Base-by-base conservation (phyloP, 345 rosid genomes). In the Murraya paniculata region DNA sequence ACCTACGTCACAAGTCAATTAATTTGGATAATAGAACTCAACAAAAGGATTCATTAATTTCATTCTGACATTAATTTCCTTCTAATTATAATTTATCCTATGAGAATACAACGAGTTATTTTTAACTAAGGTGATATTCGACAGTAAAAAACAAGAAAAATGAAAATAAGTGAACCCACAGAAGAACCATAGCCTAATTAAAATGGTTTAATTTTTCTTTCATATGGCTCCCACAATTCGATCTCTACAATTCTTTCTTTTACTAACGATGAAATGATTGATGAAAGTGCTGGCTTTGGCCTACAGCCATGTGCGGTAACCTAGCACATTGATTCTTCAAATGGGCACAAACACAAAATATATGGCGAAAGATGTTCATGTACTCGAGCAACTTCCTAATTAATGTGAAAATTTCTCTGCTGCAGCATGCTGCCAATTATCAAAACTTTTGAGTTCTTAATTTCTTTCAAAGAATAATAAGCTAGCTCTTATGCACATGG, bases 401-500 rank as follows among this genome's bases (percentile, higher is more conserved):
- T 30, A 73, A 71, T 21, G 8, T 28, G 72, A 71, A 75, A 35
- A 75, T 81, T 75, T 80, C 18, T 35, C 67, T 6, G 5, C 28
- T 62, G 27, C 61, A 9, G 57, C 57, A 53, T 53, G 57, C 7
- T 36, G 71, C 25, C 71, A 25, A 68, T 25, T n/a, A 19, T 10
- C 66, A 80, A 57, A 70, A 16, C 13, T 22, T 66, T 73, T 10
- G 27, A 68, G 59, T 73, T 35, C 53, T 71, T 53, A 4, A 53
- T 53, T 68, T 74, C 58, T 19, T 9, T 7, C 74, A 28, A 53
- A 22, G 7, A 9, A 30, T 73, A 62, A 66, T 48, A 45, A 73
- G 82, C 53, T 7, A 36, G 27, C 53, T 80, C 76, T 55, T 68
- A 53, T 71, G 87, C 92, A 89, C 92, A 89, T 89, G 92, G 87